Percentiles rank a stretch among this genome's conserved stretches.
Conservation (phyloP, 179 eudicot species). For the Vitellaria paradoxa region DNA sequence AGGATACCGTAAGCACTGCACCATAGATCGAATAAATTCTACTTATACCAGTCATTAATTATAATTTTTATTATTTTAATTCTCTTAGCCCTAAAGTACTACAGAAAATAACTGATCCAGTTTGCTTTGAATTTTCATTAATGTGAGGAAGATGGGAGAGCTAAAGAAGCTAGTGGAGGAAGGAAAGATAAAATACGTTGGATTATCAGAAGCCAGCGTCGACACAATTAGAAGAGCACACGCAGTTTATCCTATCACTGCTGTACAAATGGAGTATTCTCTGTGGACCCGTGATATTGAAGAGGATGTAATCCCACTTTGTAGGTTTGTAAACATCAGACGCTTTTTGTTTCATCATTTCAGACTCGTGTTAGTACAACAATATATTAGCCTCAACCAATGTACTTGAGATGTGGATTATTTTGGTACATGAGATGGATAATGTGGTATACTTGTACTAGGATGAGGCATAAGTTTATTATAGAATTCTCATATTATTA, state of each 20-base stretch:
- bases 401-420: too few species aligned
- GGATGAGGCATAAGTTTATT: too few species aligned
- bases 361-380: too few species aligned
- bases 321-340: slow-evolving; percentile 32
- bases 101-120: background rate
- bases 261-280: slow-evolving; percentile 38
- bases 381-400: too few species aligned
- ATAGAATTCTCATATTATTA: too few species aligned
- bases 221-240: slow-evolving; percentile 57
- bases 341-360: background rate
- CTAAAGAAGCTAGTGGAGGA: slow-evolving; percentile 64
- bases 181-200: slow-evolving; percentile 63
- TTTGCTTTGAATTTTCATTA: background rate
- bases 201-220: slow-evolving; percentile 57
- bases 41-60: background rate
- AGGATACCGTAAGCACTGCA: slow-evolving; percentile 36
- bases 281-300: slow-evolving; percentile 61
- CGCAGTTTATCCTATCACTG: too few species aligned
- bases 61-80: background rate
- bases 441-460: too few species aligned
- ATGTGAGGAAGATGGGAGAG: slow-evolving; percentile 44
- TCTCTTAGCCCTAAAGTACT: too few species aligned
- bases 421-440: too few species aligned
- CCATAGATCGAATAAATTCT: background rate
- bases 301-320: slow-evolving; percentile 55